These are phyloP conservation scores for Colletotrichum lini DNA, from an alignment of 2,329 filamentous ascomycete genomes.

Conservation along the genomic window DNA sequence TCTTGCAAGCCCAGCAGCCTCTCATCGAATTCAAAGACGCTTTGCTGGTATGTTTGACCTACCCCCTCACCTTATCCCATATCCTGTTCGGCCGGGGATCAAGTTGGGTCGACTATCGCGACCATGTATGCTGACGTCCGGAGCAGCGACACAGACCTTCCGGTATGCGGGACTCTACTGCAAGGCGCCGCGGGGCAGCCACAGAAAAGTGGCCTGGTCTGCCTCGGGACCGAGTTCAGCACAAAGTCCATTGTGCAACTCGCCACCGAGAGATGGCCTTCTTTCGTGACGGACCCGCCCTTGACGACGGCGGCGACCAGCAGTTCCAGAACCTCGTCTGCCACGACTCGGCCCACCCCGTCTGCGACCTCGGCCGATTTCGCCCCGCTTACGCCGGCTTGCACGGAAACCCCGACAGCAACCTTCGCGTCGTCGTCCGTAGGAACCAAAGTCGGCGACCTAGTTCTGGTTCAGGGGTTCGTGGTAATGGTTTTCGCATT, in stretches of 20 bases:
- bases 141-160: not conserved
- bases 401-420: not conserved
- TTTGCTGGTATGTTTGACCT: not conserved
- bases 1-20: not conserved
- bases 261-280: not conserved
- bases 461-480: not conserved
- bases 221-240: constrained; percentile 12
- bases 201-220: constrained; percentile 8
- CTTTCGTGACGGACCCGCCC: not conserved
- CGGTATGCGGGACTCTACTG: constrained; percentile 3
- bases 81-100: not conserved
- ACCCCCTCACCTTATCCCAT: not conserved
- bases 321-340: not conserved
- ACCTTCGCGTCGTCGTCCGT: not conserved
- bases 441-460: not conserved
- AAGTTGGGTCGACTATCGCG: not conserved
- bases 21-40: not conserved
- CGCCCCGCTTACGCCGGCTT: not conserved
- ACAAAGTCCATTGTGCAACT: not conserved
- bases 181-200: not conserved
- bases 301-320: not conserved
- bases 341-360: not conserved
- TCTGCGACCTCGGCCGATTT: not conserved
- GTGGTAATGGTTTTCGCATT: not conserved
- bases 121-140: not conserved